A percentile compares a stretch with the other conserved stretches of the same genome.
phyloP scores from a whole-genome alignment of 139 green algal species.

The Ulvella scutata region DNA sequence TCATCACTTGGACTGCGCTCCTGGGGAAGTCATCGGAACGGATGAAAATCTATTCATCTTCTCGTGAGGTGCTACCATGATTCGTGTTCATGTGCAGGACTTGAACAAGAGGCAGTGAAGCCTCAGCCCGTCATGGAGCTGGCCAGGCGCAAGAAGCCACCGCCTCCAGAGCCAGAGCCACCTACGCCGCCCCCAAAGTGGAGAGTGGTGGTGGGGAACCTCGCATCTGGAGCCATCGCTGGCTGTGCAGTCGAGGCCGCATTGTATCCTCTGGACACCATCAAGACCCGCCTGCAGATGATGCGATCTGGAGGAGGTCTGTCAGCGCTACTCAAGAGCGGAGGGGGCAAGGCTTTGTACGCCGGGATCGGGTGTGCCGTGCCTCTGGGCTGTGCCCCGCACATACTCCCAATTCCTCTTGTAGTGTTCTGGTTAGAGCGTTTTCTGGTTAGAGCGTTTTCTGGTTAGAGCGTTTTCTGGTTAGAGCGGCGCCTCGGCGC shows the following conservation, averaged over 20 bases:
- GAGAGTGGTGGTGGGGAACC: conserved; percentile 46
- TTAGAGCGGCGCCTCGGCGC: too few species aligned
- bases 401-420: too few species aligned
- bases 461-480: too few species aligned
- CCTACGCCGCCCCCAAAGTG: conserved; percentile 22
- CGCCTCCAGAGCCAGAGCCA: background rate
- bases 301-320: conserved; percentile 63
- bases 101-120: too few species aligned
- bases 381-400: too few species aligned
- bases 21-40: too few species aligned
- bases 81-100: too few species aligned
- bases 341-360: conserved; percentile 76
- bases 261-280: conserved; percentile 96
- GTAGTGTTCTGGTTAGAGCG: too few species aligned
- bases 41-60: too few species aligned
- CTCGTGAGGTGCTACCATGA: too few species aligned
- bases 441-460: too few species aligned
- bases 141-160: background rate
- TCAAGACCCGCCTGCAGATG: conserved; percentile 93
- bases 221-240: conserved; percentile 61
- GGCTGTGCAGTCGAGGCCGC: conserved; percentile 74
- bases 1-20: too few species aligned
- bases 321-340: conserved; percentile 41
- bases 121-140: conserved; percentile 4
- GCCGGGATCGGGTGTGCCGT: conserved; percentile 21